Conservation (phyloP, 2,329 filamentous ascomycete genomes). For the Xylariaceae sp. region DNA sequence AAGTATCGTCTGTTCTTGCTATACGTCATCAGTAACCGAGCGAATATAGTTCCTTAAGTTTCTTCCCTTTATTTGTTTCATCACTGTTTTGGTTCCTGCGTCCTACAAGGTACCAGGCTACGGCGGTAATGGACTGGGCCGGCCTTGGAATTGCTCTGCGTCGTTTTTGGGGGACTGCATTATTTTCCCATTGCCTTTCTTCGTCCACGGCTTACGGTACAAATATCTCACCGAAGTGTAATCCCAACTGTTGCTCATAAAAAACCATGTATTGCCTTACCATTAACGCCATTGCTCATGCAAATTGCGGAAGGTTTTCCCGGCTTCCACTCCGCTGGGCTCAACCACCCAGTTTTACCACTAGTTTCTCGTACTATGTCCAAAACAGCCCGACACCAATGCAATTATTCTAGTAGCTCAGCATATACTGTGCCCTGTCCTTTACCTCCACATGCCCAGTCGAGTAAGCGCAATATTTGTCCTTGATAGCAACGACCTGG, state of each 20-base stretch:
- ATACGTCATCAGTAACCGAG: too few species aligned
- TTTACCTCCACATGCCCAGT: slow-evolving; percentile 65
- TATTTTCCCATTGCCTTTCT: too few species aligned
- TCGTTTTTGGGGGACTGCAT: too few species aligned
- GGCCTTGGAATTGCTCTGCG: too few species aligned
- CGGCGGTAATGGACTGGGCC: too few species aligned
- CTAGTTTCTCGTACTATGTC: slow-evolving; percentile 18
- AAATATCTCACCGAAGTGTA: slow-evolving; percentile 4
- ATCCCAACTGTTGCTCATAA: slow-evolving; percentile 7
- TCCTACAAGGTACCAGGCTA: too few species aligned
- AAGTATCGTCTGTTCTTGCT: too few species aligned
- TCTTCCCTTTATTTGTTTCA: too few species aligned
- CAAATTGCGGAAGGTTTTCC: slow-evolving; percentile 24
- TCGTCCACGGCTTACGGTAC: neutral
- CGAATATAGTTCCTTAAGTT: too few species aligned
- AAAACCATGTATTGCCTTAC: slow-evolving; percentile 23
- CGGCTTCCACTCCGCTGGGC: slow-evolving; percentile 11
- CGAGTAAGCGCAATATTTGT: slow-evolving; percentile 88
- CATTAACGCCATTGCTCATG: slow-evolving; percentile 33
- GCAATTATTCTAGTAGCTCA: slow-evolving; percentile 36
- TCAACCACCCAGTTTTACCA: slow-evolving; percentile 18
- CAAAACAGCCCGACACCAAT: slow-evolving; percentile 10
- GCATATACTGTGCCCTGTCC: slow-evolving; percentile 50
- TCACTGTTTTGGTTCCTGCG: too few species aligned
- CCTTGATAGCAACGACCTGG: slow-evolving; percentile 95